Base-by-base conservation (phyloP, 2,329 filamentous ascomycete species). In the Pestalotiopsis sp. region DNA sequence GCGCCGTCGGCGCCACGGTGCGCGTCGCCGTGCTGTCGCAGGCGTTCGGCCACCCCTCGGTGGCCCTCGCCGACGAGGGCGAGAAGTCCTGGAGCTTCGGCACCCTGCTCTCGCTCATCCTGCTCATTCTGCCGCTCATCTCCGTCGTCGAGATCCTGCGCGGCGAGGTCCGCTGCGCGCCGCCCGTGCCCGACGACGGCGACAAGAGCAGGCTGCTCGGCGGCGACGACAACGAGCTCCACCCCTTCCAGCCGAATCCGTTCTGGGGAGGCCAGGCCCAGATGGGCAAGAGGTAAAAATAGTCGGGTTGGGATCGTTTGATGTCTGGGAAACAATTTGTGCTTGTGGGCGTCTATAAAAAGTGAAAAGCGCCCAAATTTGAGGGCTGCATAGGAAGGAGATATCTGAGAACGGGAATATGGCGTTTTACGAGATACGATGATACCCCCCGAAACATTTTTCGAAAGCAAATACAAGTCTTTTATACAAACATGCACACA, bases 51-150 rank as follows among this genome's bases (percentile, higher is more conserved):
- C 77, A 45, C 1, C 86, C 88, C 0, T 82, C 84, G 0, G 81
- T 90, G 2, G 72, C 76, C 25, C 80, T 91, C 2, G 75, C 76
- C 5, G 89, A 90, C 68, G 68, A 78, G 0, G 84, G 82, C 25
- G 89, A 91, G 79, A 85, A 81, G 69, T 79, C 81, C 12, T 91
- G 88, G 88, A 87, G 85, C 71, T 92, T 91, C 73, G 90, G 89
- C 0, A 88, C 90, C 77, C 77, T 91, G 68, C 79, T 92, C 36
- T 86, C 87, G 1, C 78, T 91, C 72, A 78, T 91, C 71, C 80
- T 91, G 73, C 80, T 91, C 31, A 76, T 87, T n/a, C 78, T 91
- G 73, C 88, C 89, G 1, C 73, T 91, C 17, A 82, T 92, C 2
- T 88, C 85, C 2, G 83, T 85, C 2, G 76, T 91, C 36, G 90